Conservation (phyloP, 23 red algal species). For the Pyropia haitanensis region DNA sequence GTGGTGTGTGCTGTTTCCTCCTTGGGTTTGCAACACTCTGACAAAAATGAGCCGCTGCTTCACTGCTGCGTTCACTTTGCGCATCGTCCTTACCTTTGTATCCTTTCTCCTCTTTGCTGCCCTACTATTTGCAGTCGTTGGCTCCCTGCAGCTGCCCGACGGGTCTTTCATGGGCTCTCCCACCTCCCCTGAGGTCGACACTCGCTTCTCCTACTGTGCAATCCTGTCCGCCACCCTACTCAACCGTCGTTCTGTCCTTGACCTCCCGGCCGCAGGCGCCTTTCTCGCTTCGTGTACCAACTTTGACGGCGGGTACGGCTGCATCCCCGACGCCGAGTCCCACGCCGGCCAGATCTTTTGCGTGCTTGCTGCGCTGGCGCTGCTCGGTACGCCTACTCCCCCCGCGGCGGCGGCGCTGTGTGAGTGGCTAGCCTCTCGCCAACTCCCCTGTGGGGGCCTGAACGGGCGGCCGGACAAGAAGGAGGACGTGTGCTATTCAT, state of each 20-base stretch:
- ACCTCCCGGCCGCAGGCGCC: slow-evolving; percentile 27
- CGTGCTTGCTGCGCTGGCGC: slow-evolving; percentile 65
- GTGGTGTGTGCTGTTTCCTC: no score
- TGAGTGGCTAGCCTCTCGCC: slow-evolving; percentile 73
- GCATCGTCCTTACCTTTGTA: no score
- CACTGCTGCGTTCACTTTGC: no score
- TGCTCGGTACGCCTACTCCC: neutral
- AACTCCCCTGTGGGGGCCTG: slow-evolving; percentile 81
- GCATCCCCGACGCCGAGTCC: slow-evolving; percentile 83
- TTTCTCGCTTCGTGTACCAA: slow-evolving; percentile 72
- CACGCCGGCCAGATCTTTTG: slow-evolving; percentile 98
- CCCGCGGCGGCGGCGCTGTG: slow-evolving; percentile 31
- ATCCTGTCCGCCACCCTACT: slow-evolving; percentile 49
- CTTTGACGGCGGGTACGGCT: slow-evolving; percentile 96
- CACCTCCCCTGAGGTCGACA: slow-evolving; percentile 83
- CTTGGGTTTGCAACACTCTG: no score
- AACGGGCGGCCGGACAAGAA: slow-evolving; percentile 97
- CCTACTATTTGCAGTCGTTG: slow-evolving; percentile 7
- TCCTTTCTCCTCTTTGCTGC: no score
- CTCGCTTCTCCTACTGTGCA: slow-evolving; percentile 82
- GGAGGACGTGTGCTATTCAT: slow-evolving; percentile 96
- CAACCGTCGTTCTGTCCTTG: slow-evolving; percentile 16
- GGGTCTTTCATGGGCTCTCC: slow-evolving; percentile 87
- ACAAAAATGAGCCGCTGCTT: no score
- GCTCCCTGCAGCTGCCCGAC: slow-evolving; percentile 50